Evolutionary conservation across 805 yeast genomes (phyloP), one percentile per base, ranked within the genome.

Genomic region (Metschnikowia santaceciliae): DNA sequence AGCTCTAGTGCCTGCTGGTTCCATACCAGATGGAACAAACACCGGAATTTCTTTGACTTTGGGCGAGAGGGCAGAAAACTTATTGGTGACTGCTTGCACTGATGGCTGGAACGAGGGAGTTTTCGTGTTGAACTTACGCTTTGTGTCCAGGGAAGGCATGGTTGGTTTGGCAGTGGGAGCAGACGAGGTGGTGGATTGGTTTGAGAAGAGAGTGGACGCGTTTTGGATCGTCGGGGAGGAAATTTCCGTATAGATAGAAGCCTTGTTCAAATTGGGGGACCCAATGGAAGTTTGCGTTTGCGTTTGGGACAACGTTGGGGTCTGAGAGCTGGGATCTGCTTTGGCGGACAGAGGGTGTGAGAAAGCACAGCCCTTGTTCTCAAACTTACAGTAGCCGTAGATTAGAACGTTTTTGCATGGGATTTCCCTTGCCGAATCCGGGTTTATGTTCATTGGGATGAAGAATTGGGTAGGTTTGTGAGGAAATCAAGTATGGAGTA

Each of bases 301-400:
- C 10, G 50, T 40, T 32, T 46, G 48, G 46, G 48, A 35, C 41
- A 46, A 19, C 48, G 40, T 32, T 34, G 51, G 37, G 36, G 46
- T 42, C 46, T 46, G 34, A 43, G 46, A 30, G 63, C 43, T 37
- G 14, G 45, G 43, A 13, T 49, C 41, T 17, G 42, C 36, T 42
- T 36, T 37, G n/a, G 42, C 15, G 2, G 32, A 30, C 35, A 26
- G 30, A 64, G 68, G 52, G 79, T 86, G 65, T 46, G 81, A 82
- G 63, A 88, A 90, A 2, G 84, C 86, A 64, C 96, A 90, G 10
- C 96, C 96, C 61, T 88, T 89, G 58, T 86, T 86, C 60, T 88
- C 90, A 69, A 80, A 89, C 65, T 88, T 88, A 73, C 97, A 90
- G 61, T 79, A 88, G 3, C 96, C 97, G 71, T 89, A 90, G 33